These are phyloP conservation scores for Claviceps spartinae DNA, from an alignment of 2,329 filamentous ascomycete genomes.

Conservation along the genomic window DNA sequence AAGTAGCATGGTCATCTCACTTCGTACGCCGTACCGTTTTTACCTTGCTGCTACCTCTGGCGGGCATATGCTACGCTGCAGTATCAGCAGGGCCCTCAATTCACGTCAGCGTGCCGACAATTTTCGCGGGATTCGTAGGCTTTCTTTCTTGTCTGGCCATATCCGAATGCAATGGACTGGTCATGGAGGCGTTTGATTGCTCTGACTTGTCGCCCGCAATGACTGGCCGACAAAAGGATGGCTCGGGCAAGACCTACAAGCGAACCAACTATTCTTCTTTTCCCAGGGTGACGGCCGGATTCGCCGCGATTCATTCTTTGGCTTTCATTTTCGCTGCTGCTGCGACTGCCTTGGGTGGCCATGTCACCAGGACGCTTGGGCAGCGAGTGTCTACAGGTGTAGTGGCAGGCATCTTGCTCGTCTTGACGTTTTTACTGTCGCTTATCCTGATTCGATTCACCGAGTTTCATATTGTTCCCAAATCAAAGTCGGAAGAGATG, in stretches of 20 bases:
- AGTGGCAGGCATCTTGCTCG: conserved; percentile 51
- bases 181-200: conserved; percentile 76
- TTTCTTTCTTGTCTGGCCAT: conserved; percentile 62
- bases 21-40: conserved; percentile 55
- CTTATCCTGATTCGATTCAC: conserved; percentile 50
- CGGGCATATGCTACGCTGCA: conserved; percentile 53
- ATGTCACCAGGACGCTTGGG: conserved; percentile 49
- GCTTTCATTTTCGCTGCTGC: conserved; percentile 57
- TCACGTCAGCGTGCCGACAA: conserved; percentile 47
- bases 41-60: conserved; percentile 51
- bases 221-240: conserved; percentile 39
- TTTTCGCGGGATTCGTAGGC: conserved; percentile 52
- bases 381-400: conserved; percentile 55
- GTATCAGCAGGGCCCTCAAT: conserved; percentile 49
- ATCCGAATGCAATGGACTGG: conserved; percentile 60
- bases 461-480: conserved; percentile 54
- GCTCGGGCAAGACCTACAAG: conserved; percentile 24
- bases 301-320: conserved; percentile 55
- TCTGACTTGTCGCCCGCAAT: conserved; percentile 63
- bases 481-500: conserved; percentile 41
- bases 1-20: conserved; percentile 58
- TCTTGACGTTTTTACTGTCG: conserved; percentile 50
- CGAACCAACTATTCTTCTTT: conserved; percentile 63
- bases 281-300: conserved; percentile 57
- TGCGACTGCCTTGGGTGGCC: conserved; percentile 55